Percentiles rank a stretch among this genome's conserved stretches.
These are phyloP conservation scores for Neurospora hispaniola DNA, from an alignment of 495 filamentous ascomycete genomes.

Conservation along the genomic window DNA sequence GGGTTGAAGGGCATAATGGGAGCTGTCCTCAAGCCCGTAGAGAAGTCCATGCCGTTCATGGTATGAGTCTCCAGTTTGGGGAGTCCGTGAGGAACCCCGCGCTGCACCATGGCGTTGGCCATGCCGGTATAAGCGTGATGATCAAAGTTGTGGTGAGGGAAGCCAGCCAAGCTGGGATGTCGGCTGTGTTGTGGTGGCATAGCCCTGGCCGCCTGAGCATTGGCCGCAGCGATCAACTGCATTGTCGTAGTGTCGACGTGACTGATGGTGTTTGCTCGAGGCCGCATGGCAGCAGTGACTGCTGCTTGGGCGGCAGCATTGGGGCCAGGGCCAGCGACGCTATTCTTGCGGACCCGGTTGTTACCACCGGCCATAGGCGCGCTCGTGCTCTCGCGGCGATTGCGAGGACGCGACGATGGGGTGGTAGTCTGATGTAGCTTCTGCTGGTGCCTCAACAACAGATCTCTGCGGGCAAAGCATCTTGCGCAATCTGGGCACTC, in stretches of 20 bases:
- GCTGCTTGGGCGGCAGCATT: conserved; percentile 34
- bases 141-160: conserved; percentile 45
- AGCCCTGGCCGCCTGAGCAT: conserved; percentile 40
- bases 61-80: conserved; percentile 77
- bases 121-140: conserved; percentile 51
- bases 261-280: conserved; percentile 92
- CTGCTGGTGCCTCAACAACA: conserved; percentile 93
- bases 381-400: conserved; percentile 80
- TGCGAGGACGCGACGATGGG: conserved; percentile 77
- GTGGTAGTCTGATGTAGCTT: conserved; percentile 97
- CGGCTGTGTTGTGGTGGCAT: conserved; percentile 47
- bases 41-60: conserved; percentile 42
- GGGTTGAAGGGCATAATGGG: conserved; percentile 61
- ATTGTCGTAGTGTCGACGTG: conserved; percentile 77
- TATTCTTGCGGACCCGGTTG: conserved; percentile 84
- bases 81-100: conserved; percentile 51
- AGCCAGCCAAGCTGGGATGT: conserved; percentile 55
- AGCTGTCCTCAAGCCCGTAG: conserved; percentile 65
- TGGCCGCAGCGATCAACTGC: conserved; percentile 54
- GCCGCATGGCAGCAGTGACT: conserved; percentile 55
- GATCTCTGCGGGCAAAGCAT: conserved; percentile 90
- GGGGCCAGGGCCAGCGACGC: conserved; percentile 51
- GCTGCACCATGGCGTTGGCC: conserved; percentile 53
- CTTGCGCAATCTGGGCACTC: conserved; percentile 91
- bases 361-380: conserved; percentile 48